Percentiles rank a stretch among this genome's conserved stretches.
Conservation (phyloP, 495 filamentous ascomycete species). For the Penicillium salamii region DNA sequence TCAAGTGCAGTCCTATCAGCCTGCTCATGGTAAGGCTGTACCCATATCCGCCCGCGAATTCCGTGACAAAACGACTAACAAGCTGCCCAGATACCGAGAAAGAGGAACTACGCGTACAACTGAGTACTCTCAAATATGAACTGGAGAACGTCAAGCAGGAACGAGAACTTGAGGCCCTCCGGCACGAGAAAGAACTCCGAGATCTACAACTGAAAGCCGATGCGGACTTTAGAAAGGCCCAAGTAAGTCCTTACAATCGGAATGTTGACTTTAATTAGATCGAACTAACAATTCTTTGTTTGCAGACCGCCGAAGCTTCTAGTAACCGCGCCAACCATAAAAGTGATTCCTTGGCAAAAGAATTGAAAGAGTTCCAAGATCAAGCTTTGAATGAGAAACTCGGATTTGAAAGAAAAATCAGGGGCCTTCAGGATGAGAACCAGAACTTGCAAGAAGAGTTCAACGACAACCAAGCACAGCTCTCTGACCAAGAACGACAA, state of each 20-base stretch:
- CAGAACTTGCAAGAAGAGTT: conserved; percentile 71
- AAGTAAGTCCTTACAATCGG: conserved; percentile 42
- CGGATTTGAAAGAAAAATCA: conserved; percentile 66
- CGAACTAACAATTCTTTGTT: conserved; percentile 10
- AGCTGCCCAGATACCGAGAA: conserved; percentile 45
- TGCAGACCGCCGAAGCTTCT: conserved; percentile 62
- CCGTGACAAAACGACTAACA: conserved; percentile 11
- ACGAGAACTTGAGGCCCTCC: conserved; percentile 69
- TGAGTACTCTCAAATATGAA: conserved; percentile 68
- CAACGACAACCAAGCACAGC: conserved; percentile 68
- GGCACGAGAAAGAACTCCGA: conserved; percentile 79
- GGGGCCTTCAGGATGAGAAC: conserved; percentile 70
- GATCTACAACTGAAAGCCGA: conserved; percentile 73
- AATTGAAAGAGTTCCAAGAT: conserved; percentile 70
- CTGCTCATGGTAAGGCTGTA: conserved; percentile 16
- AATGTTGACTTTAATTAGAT: too few relatives aligned
- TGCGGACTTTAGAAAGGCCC: conserved; percentile 78
- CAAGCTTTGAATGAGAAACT: conserved; percentile 62
- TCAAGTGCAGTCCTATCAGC: conserved; percentile 22
- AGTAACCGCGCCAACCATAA: conserved; percentile 65
- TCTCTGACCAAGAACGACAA: conserved; percentile 68
- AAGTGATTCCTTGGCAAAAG: conserved; percentile 65
- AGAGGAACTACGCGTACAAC: conserved; percentile 64
- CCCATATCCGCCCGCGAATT: not conserved
- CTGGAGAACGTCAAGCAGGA: conserved; percentile 78